These are phyloP conservation scores for Musa schizocarpa DNA, from an alignment of 176 grass and related monocot genomes.

Conservation along the genomic window DNA sequence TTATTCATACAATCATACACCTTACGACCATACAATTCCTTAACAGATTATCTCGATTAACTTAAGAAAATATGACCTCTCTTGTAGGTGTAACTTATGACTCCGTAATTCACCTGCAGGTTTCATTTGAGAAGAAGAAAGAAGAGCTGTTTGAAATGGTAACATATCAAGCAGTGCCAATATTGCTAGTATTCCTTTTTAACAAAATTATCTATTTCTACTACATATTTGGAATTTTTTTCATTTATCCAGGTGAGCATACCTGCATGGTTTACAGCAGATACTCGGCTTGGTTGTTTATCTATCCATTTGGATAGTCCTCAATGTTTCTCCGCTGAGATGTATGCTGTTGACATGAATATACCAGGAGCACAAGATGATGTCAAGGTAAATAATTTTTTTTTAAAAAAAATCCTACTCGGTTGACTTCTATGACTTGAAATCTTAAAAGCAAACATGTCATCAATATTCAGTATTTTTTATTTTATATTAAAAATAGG, in stretches of 20 bases:
- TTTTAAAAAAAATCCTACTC: too few relatives aligned
- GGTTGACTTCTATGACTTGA: too few relatives aligned
- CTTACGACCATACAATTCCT: too few relatives aligned
- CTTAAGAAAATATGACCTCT: not conserved
- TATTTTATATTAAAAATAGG: too few relatives aligned
- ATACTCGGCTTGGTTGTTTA: conserved; percentile 71
- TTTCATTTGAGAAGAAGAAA: conserved; percentile 91
- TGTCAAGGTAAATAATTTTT: conserved; percentile 43
- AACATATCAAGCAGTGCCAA: conserved; percentile 21
- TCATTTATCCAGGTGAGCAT: conserved; percentile 60
- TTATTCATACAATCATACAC: not conserved
- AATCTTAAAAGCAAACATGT: too few relatives aligned
- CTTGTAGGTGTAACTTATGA: not conserved
- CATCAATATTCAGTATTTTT: too few relatives aligned
- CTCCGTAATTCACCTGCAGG: conserved; percentile 31
- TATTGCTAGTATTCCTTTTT: conserved; percentile 16
- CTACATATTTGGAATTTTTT: conserved; percentile 6
- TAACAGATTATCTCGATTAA: not conserved
- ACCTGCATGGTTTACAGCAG: conserved; percentile 89
- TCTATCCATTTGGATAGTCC: conserved; percentile 77
- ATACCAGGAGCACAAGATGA: conserved; percentile 60
- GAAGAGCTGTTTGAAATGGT: conserved; percentile 94
- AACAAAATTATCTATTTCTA: conserved; percentile 2
- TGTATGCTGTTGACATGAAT: conserved; percentile 80
- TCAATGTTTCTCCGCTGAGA: conserved; percentile 92